Evolutionary conservation across 2,329 filamentous ascomycete species (phyloP).

Genomic region (Rutstroemia sp.): DNA sequence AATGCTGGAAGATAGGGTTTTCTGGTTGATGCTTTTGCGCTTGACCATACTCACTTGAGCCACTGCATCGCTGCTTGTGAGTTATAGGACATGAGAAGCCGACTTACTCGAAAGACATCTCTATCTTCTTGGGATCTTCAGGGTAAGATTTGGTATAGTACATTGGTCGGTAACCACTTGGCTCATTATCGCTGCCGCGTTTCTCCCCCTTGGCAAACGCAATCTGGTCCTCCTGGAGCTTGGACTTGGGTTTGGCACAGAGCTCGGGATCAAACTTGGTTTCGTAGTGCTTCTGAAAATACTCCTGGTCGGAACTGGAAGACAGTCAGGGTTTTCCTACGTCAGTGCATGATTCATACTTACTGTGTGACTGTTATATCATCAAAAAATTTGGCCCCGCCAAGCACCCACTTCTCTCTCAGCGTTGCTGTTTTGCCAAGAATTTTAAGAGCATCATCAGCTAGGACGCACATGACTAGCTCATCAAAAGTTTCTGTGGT

Average conservation of each 20-base stretch:
- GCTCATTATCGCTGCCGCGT: slow-evolving; percentile 44
- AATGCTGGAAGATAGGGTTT: not conserved
- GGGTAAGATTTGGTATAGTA: slow-evolving; percentile 57
- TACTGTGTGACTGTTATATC: slow-evolving; percentile 63
- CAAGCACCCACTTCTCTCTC: slow-evolving; percentile 59
- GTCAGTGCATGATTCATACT: not conserved
- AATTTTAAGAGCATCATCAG: slow-evolving; percentile 56
- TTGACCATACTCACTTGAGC: not conserved
- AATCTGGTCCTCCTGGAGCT: slow-evolving; percentile 34
- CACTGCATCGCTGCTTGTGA: not conserved
- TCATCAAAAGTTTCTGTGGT: slow-evolving; percentile 54
- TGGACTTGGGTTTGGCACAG: slow-evolving; percentile 39
- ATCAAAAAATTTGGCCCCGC: slow-evolving; percentile 62
- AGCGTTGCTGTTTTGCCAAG: slow-evolving; percentile 49
- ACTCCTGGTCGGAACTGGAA: slow-evolving; percentile 44
- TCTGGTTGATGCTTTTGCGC: not conserved
- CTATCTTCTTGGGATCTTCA: slow-evolving; percentile 48
- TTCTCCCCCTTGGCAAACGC: slow-evolving; percentile 37
- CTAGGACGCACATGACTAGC: slow-evolving; percentile 56
- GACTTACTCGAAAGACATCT: slow-evolving; percentile 58
- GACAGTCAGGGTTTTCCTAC: not conserved
- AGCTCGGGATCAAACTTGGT: slow-evolving; percentile 47
- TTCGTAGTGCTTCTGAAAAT: slow-evolving; percentile 64
- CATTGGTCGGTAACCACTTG: slow-evolving; percentile 52
- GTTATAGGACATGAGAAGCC: not conserved